Conservation (phyloP, 768 basidiomycete genomes). For the Mycena venus region DNA sequence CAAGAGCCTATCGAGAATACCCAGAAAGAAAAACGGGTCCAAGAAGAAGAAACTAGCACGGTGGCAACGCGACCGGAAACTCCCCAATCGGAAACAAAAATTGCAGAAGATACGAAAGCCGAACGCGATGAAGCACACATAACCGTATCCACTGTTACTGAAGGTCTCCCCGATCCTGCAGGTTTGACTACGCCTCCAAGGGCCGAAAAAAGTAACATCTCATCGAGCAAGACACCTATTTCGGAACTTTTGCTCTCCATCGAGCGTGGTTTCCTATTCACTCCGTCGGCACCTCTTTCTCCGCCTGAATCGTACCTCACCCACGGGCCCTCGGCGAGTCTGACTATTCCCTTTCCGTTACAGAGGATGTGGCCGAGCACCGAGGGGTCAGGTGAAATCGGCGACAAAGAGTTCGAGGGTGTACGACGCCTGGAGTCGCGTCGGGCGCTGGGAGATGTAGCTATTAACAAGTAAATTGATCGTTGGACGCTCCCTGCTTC, state of each 20-base stretch:
- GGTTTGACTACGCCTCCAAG: slow-evolving; percentile 19
- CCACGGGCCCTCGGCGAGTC: slow-evolving; percentile 10
- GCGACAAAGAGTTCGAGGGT: slow-evolving; percentile 23
- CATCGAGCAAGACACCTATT: slow-evolving; percentile 67
- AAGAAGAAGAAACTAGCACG: not conserved
- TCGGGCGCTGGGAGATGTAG: slow-evolving; percentile 35
- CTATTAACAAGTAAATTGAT: slow-evolving; percentile 33
- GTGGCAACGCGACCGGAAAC: not conserved
- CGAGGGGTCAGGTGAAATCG: slow-evolving; percentile 15
- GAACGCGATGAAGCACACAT: not conserved
- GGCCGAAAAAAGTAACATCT: not conserved
- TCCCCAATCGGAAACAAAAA: not conserved
- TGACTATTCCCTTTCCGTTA: slow-evolving; percentile 35
- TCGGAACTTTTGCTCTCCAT: slow-evolving; percentile 74
- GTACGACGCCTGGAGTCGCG: slow-evolving; percentile 33
- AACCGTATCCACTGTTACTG: not conserved
- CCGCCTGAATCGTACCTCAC: slow-evolving; percentile 63
- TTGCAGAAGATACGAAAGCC: not conserved
- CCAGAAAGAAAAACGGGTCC: slow-evolving; percentile 2
- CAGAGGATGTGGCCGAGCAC: slow-evolving; percentile 12
- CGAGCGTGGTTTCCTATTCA: slow-evolving; percentile 76
- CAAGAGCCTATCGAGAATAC: not conserved
- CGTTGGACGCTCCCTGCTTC: slow-evolving; percentile 1
- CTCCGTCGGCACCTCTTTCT: slow-evolving; percentile 73
- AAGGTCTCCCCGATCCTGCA: not conserved